Conservation (phyloP, 208 protist genomes). For the Spongospora subterranea region DNA sequence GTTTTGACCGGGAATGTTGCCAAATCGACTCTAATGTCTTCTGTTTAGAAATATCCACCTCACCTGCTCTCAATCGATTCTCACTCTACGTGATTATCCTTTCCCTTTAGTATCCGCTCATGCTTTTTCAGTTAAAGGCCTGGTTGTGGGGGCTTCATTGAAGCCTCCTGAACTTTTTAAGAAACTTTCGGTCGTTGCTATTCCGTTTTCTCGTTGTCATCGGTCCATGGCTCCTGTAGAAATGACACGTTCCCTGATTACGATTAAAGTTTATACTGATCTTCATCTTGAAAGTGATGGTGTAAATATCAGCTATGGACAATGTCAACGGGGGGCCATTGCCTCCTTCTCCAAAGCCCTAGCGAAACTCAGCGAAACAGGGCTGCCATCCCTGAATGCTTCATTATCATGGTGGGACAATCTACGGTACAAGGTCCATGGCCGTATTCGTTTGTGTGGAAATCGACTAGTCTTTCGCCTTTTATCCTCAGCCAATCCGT, state of each 20-base stretch:
- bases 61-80: neutral
- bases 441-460: neutral
- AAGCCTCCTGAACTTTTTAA: neutral
- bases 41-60: neutral
- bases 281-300: neutral
- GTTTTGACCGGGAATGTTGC: neutral
- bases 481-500: slow-evolving; percentile 12
- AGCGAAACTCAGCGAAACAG: neutral
- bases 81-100: slow-evolving; percentile 11
- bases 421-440: slow-evolving; percentile 43
- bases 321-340: slow-evolving; percentile 22
- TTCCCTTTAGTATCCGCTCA: neutral
- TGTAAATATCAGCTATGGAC: slow-evolving; percentile 16
- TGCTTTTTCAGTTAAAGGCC: neutral
- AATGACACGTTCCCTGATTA: neutral
- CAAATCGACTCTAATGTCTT: neutral
- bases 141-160: neutral
- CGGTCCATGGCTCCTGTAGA: slow-evolving; percentile 20
- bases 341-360: neutral
- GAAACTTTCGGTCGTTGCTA: neutral
- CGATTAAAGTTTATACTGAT: slow-evolving; percentile 4
- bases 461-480: neutral
- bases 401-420: slow-evolving; percentile 34
- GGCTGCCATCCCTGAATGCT: neutral
- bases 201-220: neutral